Conservation (phyloP, 2,329 filamentous ascomycete genomes). For the Simplicillium sp. region DNA sequence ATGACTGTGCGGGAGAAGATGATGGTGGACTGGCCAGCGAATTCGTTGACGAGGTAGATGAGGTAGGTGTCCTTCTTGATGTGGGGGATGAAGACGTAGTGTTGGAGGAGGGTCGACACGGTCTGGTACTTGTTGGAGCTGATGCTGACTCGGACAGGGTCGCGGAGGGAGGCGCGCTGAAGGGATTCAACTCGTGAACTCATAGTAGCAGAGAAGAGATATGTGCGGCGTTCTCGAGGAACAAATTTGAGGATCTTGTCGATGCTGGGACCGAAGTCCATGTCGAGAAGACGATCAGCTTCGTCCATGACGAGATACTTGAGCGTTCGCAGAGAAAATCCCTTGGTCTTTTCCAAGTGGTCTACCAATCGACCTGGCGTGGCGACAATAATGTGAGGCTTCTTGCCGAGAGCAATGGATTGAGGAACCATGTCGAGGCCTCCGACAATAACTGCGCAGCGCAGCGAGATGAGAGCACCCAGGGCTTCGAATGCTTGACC, state of each 20-base stretch:
- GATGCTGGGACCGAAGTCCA: conserved; percentile 87
- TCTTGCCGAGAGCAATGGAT: conserved; percentile 85
- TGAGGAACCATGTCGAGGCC: conserved; percentile 95
- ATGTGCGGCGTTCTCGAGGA: conserved; percentile 68
- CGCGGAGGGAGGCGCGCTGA: conserved; percentile 78
- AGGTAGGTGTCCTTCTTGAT: conserved; percentile 86
- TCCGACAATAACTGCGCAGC: conserved; percentile 78
- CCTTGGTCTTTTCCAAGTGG: conserved; percentile 93
- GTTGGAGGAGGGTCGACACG: conserved; percentile 78
- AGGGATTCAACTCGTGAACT: conserved; percentile 87
- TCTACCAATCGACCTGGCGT: conserved; percentile 85
- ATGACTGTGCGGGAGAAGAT: conserved; percentile 89
- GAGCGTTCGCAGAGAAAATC: conserved; percentile 73
- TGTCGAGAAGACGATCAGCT: conserved; percentile 82
- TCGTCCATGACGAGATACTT: conserved; percentile 95
- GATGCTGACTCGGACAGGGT: conserved; percentile 76
- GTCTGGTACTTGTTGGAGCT: conserved; percentile 82
- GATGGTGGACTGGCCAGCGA: conserved; percentile 76
- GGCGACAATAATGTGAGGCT: conserved; percentile 87
- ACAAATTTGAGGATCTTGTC: conserved; percentile 90
- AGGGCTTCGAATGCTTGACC: conserved; percentile 80
- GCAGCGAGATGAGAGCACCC: conserved; percentile 78
- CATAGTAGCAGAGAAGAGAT: conserved; percentile 91
- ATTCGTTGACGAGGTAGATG: conserved; percentile 77
- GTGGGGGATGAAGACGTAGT: conserved; percentile 78